phyloP scores from a whole-genome alignment of 805 yeast species.

The Lipomyces yamadae region DNA sequence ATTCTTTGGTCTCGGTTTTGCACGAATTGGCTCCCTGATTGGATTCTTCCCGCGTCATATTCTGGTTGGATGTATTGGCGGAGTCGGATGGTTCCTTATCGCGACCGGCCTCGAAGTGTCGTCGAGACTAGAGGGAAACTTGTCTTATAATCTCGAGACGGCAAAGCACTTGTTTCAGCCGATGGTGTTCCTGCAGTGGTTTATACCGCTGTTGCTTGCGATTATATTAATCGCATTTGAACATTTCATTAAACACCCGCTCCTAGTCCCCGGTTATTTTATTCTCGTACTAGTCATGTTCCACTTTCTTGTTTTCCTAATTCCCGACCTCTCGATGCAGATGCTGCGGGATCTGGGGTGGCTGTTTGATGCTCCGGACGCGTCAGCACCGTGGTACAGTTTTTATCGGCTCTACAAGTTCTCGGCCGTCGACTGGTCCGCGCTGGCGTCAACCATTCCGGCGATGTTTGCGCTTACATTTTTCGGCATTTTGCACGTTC shows the following conservation, averaged over 20 bases:
- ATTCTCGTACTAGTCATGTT: slow-evolving; percentile 69
- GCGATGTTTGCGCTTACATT: slow-evolving; percentile 95
- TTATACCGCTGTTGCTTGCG: slow-evolving; percentile 70
- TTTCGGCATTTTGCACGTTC: slow-evolving; percentile 94
- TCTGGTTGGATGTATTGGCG: slow-evolving; percentile 96
- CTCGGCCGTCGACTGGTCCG: slow-evolving; percentile 71
- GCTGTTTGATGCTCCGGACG: slow-evolving; percentile 72
- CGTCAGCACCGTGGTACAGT: slow-evolving; percentile 82
- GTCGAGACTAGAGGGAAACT: slow-evolving; percentile 76
- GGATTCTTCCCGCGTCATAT: slow-evolving; percentile 97
- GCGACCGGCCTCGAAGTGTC: slow-evolving; percentile 91
- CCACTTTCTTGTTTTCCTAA: slow-evolving; percentile 66
- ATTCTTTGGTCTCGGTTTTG: slow-evolving; percentile 76
- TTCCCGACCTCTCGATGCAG: slow-evolving; percentile 67
- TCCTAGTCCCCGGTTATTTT: slow-evolving; percentile 76
- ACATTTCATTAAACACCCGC: slow-evolving; percentile 61
- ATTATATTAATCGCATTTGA: slow-evolving; percentile 63
- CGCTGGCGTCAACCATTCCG: slow-evolving; percentile 72
- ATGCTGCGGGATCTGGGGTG: slow-evolving; percentile 76
- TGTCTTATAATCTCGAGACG: slow-evolving; percentile 66
- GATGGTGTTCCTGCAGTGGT: slow-evolving; percentile 66
- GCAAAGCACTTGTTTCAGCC: slow-evolving; percentile 49
- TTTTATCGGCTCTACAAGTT: slow-evolving; percentile 78
- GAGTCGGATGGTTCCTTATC: slow-evolving; percentile 91
- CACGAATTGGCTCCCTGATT: slow-evolving; percentile 80